phyloP scores from a whole-genome alignment of 371 early-diverging fungal genomes.

The Mucor sp. region DNA sequence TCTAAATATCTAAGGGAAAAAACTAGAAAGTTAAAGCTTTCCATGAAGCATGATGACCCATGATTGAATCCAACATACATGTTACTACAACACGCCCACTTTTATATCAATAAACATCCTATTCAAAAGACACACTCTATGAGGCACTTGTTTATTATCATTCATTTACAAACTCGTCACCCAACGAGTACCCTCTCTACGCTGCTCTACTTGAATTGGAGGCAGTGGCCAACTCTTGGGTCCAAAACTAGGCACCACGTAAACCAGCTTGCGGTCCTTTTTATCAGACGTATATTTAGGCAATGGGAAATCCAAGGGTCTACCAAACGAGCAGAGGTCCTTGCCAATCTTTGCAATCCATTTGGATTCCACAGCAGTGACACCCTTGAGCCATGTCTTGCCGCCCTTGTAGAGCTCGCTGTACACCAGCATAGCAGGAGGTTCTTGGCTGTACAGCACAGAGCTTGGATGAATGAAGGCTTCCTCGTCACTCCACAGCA shows the following conservation, averaged over 20 bases:
- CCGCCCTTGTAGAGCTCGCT: constrained; percentile 61
- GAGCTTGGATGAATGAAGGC: constrained; percentile 80
- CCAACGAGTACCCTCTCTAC: constrained; percentile 70
- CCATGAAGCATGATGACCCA: background rate
- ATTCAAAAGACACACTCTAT: background rate
- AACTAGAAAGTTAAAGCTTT: background rate
- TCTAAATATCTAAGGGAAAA: background rate
- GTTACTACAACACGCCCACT: background rate
- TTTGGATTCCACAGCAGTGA: constrained; percentile 75
- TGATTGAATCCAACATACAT: too few species aligned
- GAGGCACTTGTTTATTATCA: background rate
- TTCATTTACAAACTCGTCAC: constrained; percentile 20
- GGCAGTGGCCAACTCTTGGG: constrained; percentile 79
- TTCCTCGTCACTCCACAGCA: constrained; percentile 81
- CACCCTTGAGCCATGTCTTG: constrained; percentile 76
- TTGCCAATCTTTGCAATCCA: constrained; percentile 83
- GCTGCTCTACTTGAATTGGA: constrained; percentile 69
- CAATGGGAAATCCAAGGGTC: constrained; percentile 64
- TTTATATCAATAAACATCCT: background rate
- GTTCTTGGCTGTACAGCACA: constrained; percentile 63
- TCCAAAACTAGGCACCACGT: constrained; percentile 75
- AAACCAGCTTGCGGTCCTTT: constrained; percentile 67
- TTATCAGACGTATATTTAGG: constrained; percentile 62
- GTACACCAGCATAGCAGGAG: constrained; percentile 80
- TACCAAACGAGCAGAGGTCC: constrained; percentile 65